Evolutionary conservation across 2,329 filamentous ascomycete species (phyloP).

Genomic region (Neoarthrinium moseri): DNA sequence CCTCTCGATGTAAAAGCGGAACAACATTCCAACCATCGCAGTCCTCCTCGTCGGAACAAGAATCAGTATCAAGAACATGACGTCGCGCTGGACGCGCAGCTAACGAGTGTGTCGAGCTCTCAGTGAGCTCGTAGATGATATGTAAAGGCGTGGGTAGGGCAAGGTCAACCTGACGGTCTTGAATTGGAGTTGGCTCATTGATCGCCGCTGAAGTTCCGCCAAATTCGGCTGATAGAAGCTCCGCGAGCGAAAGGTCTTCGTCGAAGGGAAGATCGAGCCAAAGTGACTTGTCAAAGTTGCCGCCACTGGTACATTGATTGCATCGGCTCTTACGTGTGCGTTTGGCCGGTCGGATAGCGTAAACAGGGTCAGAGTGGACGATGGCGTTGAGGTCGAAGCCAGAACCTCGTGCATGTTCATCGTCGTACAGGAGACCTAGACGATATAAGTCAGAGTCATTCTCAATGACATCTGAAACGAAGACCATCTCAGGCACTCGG

Average conservation of each 20-base stretch:
- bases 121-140: slow-evolving; percentile 2
- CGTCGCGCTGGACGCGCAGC: not conserved
- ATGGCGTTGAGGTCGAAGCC: slow-evolving; percentile 22
- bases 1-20: not conserved
- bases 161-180: too few relatives aligned
- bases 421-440: slow-evolving; percentile 25
- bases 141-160: not conserved
- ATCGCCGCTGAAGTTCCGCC: not conserved
- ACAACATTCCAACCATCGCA: slow-evolving; percentile 3
- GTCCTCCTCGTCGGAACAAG: slow-evolving; percentile 5
- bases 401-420: slow-evolving; percentile 14
- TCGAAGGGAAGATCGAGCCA: not conserved
- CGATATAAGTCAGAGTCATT: slow-evolving; percentile 24
- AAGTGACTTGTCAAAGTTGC: not conserved
- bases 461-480: slow-evolving; percentile 16
- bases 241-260: not conserved
- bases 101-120: slow-evolving; percentile 1
- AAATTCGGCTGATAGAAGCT: not conserved
- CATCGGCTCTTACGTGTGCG: slow-evolving; percentile 1
- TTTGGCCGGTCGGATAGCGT: slow-evolving; percentile 22
- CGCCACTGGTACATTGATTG: not conserved
- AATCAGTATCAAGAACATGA: not conserved
- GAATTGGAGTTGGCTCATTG: too few relatives aligned
- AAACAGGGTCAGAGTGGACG: slow-evolving; percentile 20
- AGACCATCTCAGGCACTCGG: slow-evolving; percentile 14